Evolutionary conservation across 106 monocot species (phyloP), one percentile per base, ranked within the genome.

Genomic region (Vanilla planifolia): DNA sequence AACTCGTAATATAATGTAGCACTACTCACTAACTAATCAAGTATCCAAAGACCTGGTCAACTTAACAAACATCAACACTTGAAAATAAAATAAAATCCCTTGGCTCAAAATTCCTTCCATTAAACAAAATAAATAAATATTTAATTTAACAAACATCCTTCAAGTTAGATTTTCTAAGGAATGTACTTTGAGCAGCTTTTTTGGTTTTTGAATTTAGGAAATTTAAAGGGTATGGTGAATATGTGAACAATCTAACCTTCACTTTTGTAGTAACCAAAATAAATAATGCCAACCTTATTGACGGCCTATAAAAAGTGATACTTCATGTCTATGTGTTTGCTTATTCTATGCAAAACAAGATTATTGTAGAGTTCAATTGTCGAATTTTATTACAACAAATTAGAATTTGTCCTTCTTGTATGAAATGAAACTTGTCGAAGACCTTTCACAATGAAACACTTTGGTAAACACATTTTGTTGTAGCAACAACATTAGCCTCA

Each of bases 331-430:
- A 60, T 60, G 37, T 60, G 36, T 33, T 60, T 60, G 37, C 59
- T 60, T 33, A 32, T 33, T 8, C 37, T 21, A 37, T 60, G 34
- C 7, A 60, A 39, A 22, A 60, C 59, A 17, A 8, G 35, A 60
- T 60, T 60, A 17, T 60, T 60, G 33, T 32, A 60, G 37, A 60
- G 37, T 22, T 60, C 37, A 5, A 60, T 60, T 36, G 59, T 21
- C 8, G 59, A 60, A 60, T 35, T 10, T 37, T 60, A 6, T 60
- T 35, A 60, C 59, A 60, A 36, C 37, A 60, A 36, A 60, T 10
- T 17, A 3, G 1, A 10, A 35, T 60, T 60, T 4, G 36, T 17
- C 37, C 59, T 34, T 60, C 6, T 21, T 36, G n/a, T 0, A 3
- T 39, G 40, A 41, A 36, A 24, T 16, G 16, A 32, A 60, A 60